Evolutionary conservation across 1,139 yeast genomes (phyloP), one percentile per base, ranked within the genome.

Genomic region (Magnusiomyces magnusii): DNA sequence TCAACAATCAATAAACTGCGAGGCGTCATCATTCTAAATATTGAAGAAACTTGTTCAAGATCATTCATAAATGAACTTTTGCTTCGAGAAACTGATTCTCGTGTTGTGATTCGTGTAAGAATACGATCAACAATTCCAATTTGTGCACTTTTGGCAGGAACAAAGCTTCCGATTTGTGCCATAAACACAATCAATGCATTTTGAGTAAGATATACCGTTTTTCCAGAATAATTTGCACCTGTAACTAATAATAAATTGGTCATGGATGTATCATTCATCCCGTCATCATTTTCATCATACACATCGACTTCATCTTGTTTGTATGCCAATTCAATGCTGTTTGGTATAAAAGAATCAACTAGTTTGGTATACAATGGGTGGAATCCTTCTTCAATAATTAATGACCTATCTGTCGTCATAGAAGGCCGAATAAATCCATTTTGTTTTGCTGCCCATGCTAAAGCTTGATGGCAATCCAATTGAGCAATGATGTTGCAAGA

Each of bases 221-320:
- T 80, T 0, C 83, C 83, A 2, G 84, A 80, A 59, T 76, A 76
- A 64, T 80, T 80, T 0, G 84, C 82, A 0, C 84, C 84, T 0
- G 83, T 78, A 0, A 80, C 65, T 0, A 80, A 67, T 64, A 71
- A 62, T 10, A 61, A 49, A 41, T 52, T 52, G 21, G 19, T 19
- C 13, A 61, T 57, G 19, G 61, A 58, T 3, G 27, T 13, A 13
- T 25, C 15, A 64, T 54, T 44, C 39, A 53, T 54, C 53, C 58
- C 25, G 52, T 52, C 3, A 34, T 47, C 15, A 61, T 50, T 17
- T 27, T 42, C 57, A 9, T 44, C 51, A 44, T 23, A 15, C 21
- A 5, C 0, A 39, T 9, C 10, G 25, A 31, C 10, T 13, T 31
- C 10, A 10, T 31, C 53, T 17, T 54, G 61, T 5, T 53, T 31